A percentile compares a stretch with the other conserved stretches of the same genome.
Evolutionary conservation across 495 filamentous ascomycete genomes (phyloP).

Genomic region (Penicillium samsonianum): DNA sequence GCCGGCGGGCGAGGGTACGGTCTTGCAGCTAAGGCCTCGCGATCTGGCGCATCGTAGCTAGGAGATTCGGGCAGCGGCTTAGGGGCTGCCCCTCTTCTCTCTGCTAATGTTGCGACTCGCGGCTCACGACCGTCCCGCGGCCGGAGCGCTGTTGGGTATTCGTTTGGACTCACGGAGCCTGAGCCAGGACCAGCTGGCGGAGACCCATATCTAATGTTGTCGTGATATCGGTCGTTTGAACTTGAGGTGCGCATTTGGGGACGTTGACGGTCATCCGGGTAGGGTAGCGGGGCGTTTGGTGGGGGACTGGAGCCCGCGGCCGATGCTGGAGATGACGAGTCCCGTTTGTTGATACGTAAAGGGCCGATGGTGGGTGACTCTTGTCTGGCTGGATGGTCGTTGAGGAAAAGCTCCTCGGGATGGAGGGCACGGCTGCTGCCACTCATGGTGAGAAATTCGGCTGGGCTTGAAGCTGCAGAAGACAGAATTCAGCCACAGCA

Average conservation of each 20-base stretch:
- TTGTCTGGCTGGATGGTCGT: conserved; percentile 41
- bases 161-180: conserved; percentile 37
- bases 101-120: conserved; percentile 57
- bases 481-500: conserved; percentile 18
- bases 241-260: conserved; percentile 41
- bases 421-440: conserved; percentile 54
- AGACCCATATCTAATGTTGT: conserved; percentile 34
- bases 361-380: conserved; percentile 78
- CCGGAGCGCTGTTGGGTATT: conserved; percentile 50
- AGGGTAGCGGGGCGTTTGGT: conserved; percentile 58
- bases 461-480: conserved; percentile 19
- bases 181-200: conserved; percentile 35
- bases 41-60: conserved; percentile 67
- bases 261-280: conserved; percentile 70
- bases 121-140: conserved; percentile 49
- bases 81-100: conserved; percentile 68
- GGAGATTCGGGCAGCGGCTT: conserved; percentile 78
- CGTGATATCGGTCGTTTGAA: conserved; percentile 40
- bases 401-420: conserved; percentile 75
- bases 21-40: conserved; percentile 63
- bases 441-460: conserved; percentile 33
- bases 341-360: conserved; percentile 78
- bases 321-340: conserved; percentile 45
- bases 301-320: conserved; percentile 20
- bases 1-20: conserved; percentile 37